A percentile compares a stretch with the other conserved stretches of the same genome.
These are phyloP conservation scores for Fusarium tuaranense DNA, from an alignment of 2,329 filamentous ascomycete species.

Conservation along the genomic window DNA sequence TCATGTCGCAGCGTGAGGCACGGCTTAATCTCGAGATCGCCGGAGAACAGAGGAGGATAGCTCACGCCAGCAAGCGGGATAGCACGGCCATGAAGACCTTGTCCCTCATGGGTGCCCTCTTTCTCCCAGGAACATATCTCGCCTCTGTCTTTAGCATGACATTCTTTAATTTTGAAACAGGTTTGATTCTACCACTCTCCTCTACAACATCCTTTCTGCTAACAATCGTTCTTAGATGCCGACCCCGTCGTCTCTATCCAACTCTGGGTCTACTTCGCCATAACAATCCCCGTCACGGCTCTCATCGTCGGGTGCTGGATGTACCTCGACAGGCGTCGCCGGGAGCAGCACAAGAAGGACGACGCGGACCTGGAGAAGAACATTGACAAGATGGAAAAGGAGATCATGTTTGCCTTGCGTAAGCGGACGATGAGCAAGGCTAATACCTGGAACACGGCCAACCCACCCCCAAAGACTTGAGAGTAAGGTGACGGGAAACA, in stretches of 20 bases:
- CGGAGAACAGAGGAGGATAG: conserved; percentile 68
- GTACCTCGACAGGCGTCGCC: conserved; percentile 63
- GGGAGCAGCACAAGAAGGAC: conserved; percentile 60
- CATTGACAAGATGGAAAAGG: conserved; percentile 67
- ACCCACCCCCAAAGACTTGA: conserved; percentile 43
- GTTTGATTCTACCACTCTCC: conserved; percentile 43
- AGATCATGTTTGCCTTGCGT: conserved; percentile 67
- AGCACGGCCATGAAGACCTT: conserved; percentile 75
- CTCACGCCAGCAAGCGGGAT: conserved; percentile 70
- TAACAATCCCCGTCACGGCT: conserved; percentile 69
- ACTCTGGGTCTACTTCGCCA: conserved; percentile 73
- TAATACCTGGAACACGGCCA: conserved; percentile 63
- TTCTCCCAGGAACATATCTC: conserved; percentile 72
- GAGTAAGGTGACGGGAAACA: neutral
- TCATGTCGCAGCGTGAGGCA: conserved; percentile 74
- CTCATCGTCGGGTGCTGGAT: conserved; percentile 68
- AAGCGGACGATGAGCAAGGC: conserved; percentile 68
- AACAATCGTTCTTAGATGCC: conserved; percentile 39
- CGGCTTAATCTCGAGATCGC: conserved; percentile 74
- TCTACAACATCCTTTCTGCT: neutral
- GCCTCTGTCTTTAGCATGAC: conserved; percentile 75
- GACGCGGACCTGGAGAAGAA: conserved; percentile 65
- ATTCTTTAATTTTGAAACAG: conserved; percentile 71
- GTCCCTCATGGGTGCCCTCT: conserved; percentile 72
- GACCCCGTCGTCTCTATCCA: conserved; percentile 60